A percentile compares a stretch with the other conserved stretches of the same genome.
These are phyloP conservation scores for Trichoderma breve DNA, from an alignment of 2,329 filamentous ascomycete species.

Conservation along the genomic window DNA sequence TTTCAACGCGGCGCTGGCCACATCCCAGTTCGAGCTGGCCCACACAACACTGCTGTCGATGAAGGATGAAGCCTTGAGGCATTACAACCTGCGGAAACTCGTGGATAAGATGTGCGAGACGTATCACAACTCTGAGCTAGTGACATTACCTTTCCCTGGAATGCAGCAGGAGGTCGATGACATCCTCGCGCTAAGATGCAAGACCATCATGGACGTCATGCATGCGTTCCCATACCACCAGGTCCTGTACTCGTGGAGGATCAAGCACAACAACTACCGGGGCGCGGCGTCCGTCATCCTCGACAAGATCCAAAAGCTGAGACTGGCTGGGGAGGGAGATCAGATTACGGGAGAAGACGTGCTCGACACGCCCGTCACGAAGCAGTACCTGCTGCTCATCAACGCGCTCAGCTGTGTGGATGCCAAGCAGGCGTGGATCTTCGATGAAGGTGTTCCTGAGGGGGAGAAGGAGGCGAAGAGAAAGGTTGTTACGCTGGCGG, in stretches of 20 bases:
- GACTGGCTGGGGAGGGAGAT: conserved; percentile 58
- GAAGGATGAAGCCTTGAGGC: conserved; percentile 68
- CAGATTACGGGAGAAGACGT: conserved; percentile 54
- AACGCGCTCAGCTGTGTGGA: conserved; percentile 88
- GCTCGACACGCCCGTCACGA: conserved; percentile 63
- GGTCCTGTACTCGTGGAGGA: conserved; percentile 87
- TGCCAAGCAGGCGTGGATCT: conserved; percentile 77
- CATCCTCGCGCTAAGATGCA: conserved; percentile 70
- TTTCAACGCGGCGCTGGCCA: conserved; percentile 78
- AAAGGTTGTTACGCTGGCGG: conserved; percentile 78
- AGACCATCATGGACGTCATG: conserved; percentile 63
- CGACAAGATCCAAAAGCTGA: conserved; percentile 62
- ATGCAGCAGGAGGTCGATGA: conserved; percentile 77
- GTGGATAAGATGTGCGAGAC: conserved; percentile 67
- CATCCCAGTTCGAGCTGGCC: conserved; percentile 76
- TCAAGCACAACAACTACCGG: conserved; percentile 80
- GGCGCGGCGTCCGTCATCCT: conserved; percentile 66
- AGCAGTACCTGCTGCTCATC: conserved; percentile 85
- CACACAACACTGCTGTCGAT: conserved; percentile 76
- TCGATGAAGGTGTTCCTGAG: conserved; percentile 36
- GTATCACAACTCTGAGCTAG: conserved; percentile 64
- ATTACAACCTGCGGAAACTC: conserved; percentile 67
- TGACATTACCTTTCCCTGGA: conserved; percentile 74
- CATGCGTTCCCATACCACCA: conserved; percentile 79
- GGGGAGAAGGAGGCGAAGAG: conserved; percentile 51